Evolutionary conservation across 2,329 filamentous ascomycete genomes (phyloP), one percentile per base, ranked within the genome.

Genomic region (Aspergillus pseudoterreus): DNA sequence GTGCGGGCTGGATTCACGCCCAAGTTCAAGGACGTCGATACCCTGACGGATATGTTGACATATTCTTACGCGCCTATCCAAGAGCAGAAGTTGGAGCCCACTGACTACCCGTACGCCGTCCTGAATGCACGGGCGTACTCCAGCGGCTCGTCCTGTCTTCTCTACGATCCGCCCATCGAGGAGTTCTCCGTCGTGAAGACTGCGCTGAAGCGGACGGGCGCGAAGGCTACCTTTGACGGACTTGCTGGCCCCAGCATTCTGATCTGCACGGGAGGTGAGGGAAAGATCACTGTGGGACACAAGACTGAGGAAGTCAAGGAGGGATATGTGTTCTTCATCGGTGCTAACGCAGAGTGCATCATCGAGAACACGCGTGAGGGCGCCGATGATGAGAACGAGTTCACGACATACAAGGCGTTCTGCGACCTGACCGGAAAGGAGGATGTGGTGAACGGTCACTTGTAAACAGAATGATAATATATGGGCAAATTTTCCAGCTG

Each of bases 1-100:
- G 92, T 99, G 47, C 90, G 94, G 50, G 94, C 94, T 0, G 94
- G 94, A 41, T 94, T 99, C 73, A 99, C 94, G 0, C 94, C 94
- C 50, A 99, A 99, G 71, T 99, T 96, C 81, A 96, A 97, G 76
- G 94, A 99, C 62, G 90, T 97, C 19, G 75, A 85, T 49, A 97
- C 91, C 0, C 79, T 99, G 10, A 90, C 92, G 32, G 81, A 84
- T 55, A 95, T 96, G 86, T 77, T 99, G 59, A 99, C 94, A 0
- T 99, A 99, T 77, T 89, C 86, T 62, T 96, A 95, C 65, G 92
- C 94, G 0, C 92, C 94, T 2, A 96, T 96, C 58, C 86, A 88
- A 54, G 86, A 95, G 73, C 94, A 99, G 71, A 96, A 96, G 77
- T 95, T 99, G 86, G 68, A 80, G 4, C 90, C 94, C 0, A 80